Evolutionary conservation across 2,329 filamentous ascomycete genomes (phyloP).

Genomic region (Ascosphaera apis): DNA sequence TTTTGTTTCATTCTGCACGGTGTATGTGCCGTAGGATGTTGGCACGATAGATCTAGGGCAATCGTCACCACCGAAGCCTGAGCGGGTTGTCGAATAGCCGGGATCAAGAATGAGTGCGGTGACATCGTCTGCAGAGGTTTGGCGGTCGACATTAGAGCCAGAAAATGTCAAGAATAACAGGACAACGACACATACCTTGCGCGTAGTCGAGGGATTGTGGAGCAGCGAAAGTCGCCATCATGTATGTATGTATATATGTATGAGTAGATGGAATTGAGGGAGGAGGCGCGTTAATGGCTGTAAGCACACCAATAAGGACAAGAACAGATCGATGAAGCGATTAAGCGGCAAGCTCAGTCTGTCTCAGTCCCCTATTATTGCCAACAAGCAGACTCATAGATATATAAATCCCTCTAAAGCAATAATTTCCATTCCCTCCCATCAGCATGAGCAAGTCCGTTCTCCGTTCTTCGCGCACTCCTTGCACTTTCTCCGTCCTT

Average conservation of each 20-base stretch:
- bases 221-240: neutral
- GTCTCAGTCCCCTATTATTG: too few relatives aligned
- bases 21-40: conserved; percentile 56
- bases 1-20: conserved; percentile 9
- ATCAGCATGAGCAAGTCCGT: too few relatives aligned
- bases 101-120: conserved; percentile 91
- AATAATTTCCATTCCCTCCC: too few relatives aligned
- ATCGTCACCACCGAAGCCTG: conserved; percentile 94
- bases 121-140: conserved; percentile 52
- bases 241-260: neutral
- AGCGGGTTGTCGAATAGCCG: conserved; percentile 73
- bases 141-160: neutral
- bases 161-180: neutral
- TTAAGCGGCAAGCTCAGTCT: too few relatives aligned
- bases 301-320: too few relatives aligned
- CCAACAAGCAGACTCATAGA: too few relatives aligned
- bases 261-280: neutral
- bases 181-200: neutral
- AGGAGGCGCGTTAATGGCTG: too few relatives aligned
- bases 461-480: too few relatives aligned
- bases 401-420: too few relatives aligned
- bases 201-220: neutral
- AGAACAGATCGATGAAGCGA: too few relatives aligned
- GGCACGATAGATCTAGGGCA: conserved; percentile 82
- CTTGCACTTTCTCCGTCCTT: neutral